A percentile compares a stretch with the other conserved stretches of the same genome.
These are phyloP conservation scores for Naganishia kalamii DNA, from an alignment of 768 basidiomycete genomes.

Conservation along the genomic window DNA sequence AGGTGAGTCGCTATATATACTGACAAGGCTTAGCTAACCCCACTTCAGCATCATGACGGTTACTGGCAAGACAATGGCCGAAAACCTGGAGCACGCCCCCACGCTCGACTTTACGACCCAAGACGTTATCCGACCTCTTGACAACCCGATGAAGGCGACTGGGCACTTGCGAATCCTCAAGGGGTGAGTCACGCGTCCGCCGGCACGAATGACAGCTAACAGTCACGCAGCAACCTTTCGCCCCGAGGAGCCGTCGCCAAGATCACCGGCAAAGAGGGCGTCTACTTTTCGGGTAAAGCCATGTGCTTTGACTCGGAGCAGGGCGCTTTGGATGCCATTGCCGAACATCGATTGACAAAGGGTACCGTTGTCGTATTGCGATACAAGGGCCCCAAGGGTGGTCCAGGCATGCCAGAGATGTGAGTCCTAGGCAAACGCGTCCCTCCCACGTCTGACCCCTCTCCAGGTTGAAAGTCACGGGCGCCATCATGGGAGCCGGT, in stretches of 20 bases:
- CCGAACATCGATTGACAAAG: constrained; percentile 65
- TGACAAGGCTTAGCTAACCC: neutral
- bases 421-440: neutral
- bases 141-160: constrained; percentile 77
- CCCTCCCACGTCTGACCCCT: neutral
- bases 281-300: constrained; percentile 54
- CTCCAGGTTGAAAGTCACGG: constrained; percentile 56
- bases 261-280: constrained; percentile 91
- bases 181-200: constrained; percentile 47
- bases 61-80: constrained; percentile 79
- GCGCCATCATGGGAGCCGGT: constrained; percentile 69
- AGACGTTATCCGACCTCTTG: constrained; percentile 78
- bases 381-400: constrained; percentile 63
- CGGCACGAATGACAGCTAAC: too few relatives aligned
- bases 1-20: neutral
- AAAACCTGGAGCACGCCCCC: constrained; percentile 73
- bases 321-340: constrained; percentile 51
- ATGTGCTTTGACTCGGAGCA: constrained; percentile 28
- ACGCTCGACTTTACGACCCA: constrained; percentile 64
- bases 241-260: constrained; percentile 95
- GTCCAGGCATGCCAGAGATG: constrained; percentile 85
- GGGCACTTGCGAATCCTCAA: constrained; percentile 91
- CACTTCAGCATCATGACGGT: constrained; percentile 58
- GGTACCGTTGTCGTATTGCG: constrained; percentile 48
- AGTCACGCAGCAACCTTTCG: constrained; percentile 60